These are phyloP conservation scores for Ophiostoma australiae DNA, from an alignment of 2,329 filamentous ascomycete genomes.

Conservation along the genomic window DNA sequence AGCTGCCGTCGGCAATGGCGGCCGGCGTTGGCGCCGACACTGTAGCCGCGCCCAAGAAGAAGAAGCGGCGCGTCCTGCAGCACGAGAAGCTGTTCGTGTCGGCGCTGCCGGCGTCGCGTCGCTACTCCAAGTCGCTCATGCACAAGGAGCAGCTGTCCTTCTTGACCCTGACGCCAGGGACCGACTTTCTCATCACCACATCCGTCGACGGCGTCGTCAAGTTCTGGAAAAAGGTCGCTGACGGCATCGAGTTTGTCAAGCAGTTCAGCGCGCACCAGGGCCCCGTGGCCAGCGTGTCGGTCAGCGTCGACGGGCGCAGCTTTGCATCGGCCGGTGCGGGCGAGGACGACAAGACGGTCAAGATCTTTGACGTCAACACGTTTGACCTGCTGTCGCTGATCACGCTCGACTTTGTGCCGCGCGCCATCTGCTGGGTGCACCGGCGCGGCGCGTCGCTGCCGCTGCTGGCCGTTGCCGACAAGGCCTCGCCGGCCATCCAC, in stretches of 20 bases:
- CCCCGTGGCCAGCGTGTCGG: constrained; percentile 76
- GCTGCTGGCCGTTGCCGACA: constrained; percentile 75
- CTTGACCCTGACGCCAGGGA: constrained; percentile 79
- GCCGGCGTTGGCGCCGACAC: constrained; percentile 47
- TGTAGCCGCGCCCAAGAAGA: constrained; percentile 65
- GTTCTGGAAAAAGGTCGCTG: constrained; percentile 95
- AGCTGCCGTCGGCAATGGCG: constrained; percentile 66
- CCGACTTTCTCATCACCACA: constrained; percentile 92
- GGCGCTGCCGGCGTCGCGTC: constrained; percentile 71
- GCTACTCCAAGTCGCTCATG: constrained; percentile 96
- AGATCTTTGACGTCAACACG: constrained; percentile 77
- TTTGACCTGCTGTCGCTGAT: constrained; percentile 85
- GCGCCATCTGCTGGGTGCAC: constrained; percentile 88
- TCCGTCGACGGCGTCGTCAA: constrained; percentile 96
- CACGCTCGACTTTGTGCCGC: constrained; percentile 68
- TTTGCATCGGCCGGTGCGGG: constrained; percentile 75
- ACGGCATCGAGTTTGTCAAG: constrained; percentile 95
- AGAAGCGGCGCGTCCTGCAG: constrained; percentile 83
- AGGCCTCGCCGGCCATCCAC: constrained; percentile 64
- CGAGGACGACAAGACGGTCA: constrained; percentile 63
- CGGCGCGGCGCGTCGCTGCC: constrained; percentile 81
- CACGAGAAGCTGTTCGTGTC: constrained; percentile 95
- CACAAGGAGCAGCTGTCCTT: constrained; percentile 93
- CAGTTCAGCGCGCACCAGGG: constrained; percentile 89
- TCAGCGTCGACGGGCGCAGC: constrained; percentile 84